Percentiles rank a stretch among this genome's conserved stretches.
These are phyloP conservation scores for Plectranthus barbatus DNA, from an alignment of 257 asterid species.

Conservation along the genomic window DNA sequence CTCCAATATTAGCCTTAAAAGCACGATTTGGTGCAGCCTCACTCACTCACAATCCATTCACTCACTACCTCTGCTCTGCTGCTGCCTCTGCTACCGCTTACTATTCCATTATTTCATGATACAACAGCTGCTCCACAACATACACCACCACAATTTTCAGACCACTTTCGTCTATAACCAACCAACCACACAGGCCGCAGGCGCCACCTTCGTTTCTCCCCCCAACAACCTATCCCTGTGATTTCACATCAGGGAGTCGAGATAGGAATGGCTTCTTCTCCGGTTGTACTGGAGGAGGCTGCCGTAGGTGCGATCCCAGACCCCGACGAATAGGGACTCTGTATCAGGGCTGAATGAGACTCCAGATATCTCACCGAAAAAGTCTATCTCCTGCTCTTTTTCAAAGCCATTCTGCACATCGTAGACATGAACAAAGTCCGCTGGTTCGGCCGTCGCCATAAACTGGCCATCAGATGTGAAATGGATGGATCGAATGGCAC, in stretches of 20 bases:
- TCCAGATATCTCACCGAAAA: slow-evolving; percentile 64
- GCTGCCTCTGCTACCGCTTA: too few species aligned
- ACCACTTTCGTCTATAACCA: neutral
- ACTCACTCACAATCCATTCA: too few species aligned
- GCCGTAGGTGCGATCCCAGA: slow-evolving; percentile 67
- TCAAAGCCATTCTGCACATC: slow-evolving; percentile 48
- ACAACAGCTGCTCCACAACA: slow-evolving; percentile 10
- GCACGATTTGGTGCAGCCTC: slow-evolving; percentile 1
- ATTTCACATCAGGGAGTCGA: slow-evolving; percentile 32
- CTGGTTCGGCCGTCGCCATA: slow-evolving; percentile 40
- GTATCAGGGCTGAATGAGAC: slow-evolving; percentile 63
- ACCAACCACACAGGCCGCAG: neutral
- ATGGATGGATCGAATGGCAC: slow-evolving; percentile 67
- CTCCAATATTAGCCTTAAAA: too few species aligned
- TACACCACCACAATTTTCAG: neutral
- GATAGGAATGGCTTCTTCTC: slow-evolving; percentile 37
- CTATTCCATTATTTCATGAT: slow-evolving; percentile 24
- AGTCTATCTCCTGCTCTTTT: slow-evolving; percentile 63
- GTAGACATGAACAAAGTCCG: slow-evolving; percentile 48
- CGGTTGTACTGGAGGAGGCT: slow-evolving; percentile 63
- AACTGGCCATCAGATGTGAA: slow-evolving; percentile 65
- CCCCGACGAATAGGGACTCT: slow-evolving; percentile 58
- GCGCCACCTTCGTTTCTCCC: slow-evolving; percentile 5
- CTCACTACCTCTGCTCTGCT: too few species aligned
- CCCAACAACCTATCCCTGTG: slow-evolving; percentile 3